phyloP scores from a whole-genome alignment of 2,329 filamentous ascomycete species.

The Sarocladium kiliense region DNA sequence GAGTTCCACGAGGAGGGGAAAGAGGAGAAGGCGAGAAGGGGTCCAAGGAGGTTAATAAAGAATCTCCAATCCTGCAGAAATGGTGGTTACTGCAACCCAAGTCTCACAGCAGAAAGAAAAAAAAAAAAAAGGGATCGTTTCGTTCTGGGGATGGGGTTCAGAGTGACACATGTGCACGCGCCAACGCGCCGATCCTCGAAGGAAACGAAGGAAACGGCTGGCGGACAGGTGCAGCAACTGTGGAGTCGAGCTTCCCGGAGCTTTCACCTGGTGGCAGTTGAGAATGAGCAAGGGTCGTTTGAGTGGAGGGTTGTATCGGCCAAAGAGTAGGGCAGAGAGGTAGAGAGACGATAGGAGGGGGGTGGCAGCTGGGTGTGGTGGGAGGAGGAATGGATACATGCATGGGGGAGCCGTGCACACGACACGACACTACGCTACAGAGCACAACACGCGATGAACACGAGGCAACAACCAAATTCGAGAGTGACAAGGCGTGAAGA shows the following conservation, averaged over 20 bases:
- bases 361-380: neutral
- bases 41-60: neutral
- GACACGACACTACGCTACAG: neutral
- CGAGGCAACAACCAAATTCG: neutral
- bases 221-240: neutral
- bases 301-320: slow-evolving; percentile 8
- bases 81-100: neutral
- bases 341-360: neutral
- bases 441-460: neutral
- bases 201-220: neutral
- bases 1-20: neutral
- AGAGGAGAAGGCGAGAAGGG: neutral
- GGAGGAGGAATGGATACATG: neutral
- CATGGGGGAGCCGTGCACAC: neutral
- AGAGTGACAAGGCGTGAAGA: neutral
- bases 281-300: neutral
- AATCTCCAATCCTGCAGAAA: neutral
- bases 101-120: neutral
- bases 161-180: slow-evolving; percentile 2
- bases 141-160: neutral
- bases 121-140: slow-evolving; percentile 2
- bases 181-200: slow-evolving; percentile 6
- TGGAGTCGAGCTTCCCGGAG: neutral
- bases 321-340: neutral
- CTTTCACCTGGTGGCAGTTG: neutral